phyloP scores from a whole-genome alignment of 2,329 filamentous ascomycete species.

The Cytospora schulzeri region DNA sequence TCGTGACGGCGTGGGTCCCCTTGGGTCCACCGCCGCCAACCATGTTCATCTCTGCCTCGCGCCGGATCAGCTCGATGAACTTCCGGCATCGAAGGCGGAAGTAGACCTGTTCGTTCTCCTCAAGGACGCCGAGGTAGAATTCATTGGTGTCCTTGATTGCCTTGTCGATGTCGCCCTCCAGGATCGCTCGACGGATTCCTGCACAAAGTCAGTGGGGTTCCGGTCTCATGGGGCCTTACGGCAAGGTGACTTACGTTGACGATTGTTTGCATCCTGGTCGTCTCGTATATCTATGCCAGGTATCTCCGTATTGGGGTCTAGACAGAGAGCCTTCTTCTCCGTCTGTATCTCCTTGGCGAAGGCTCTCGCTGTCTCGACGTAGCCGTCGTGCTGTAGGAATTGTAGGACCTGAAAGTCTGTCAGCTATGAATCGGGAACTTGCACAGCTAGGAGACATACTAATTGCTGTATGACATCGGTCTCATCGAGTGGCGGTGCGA shows the following conservation, averaged over 20 bases:
- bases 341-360: slow-evolving; percentile 80
- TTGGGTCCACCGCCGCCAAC: slow-evolving; percentile 49
- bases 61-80: slow-evolving; percentile 92
- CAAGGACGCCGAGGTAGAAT: slow-evolving; percentile 80
- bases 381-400: slow-evolving; percentile 92
- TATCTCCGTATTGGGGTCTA: slow-evolving; percentile 54
- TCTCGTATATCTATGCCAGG: slow-evolving; percentile 70
- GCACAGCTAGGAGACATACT: slow-evolving; percentile 45
- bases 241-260: slow-evolving; percentile 70
- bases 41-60: slow-evolving; percentile 65
- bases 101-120: slow-evolving; percentile 79
- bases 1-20: slow-evolving; percentile 33
- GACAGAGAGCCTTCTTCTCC: slow-evolving; percentile 71
- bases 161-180: slow-evolving; percentile 89
- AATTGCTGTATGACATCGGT: slow-evolving; percentile 79
- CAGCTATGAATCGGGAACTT: slow-evolving; percentile 20
- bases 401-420: slow-evolving; percentile 60
- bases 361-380: slow-evolving; percentile 86
- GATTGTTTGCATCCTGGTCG: slow-evolving; percentile 81
- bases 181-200: slow-evolving; percentile 85
- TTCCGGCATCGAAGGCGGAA: slow-evolving; percentile 88
- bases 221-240: not conserved
- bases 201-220: slow-evolving; percentile 19
- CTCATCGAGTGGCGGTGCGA: slow-evolving; percentile 70
- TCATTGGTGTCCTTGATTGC: slow-evolving; percentile 79